Base-by-base conservation (phyloP, 257 asterid species). In the Nicotiana obtusifolia region DNA sequence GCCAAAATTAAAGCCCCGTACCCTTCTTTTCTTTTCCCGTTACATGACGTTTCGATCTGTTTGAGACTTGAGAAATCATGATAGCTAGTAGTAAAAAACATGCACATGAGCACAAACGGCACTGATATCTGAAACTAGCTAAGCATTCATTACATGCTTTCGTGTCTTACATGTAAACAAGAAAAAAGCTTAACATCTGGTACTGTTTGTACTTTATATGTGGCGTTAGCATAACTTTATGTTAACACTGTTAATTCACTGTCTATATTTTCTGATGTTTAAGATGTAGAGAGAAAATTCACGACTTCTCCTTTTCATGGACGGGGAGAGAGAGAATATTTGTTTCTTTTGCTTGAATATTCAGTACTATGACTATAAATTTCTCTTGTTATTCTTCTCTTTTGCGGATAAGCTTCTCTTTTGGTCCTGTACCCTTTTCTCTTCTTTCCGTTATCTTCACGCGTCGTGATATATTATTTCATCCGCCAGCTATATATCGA, bases 321-420 rank as follows among this genome's bases (percentile, higher is more conserved):
- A 49, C 80, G 24, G 64, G 52, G 62, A 49, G 44, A 53, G 20
- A 49, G 62, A 75, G 80, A 75, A 75, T 75, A 75, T 24, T 75
- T 44, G 60, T 47, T 47, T 44, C 78, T 71, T 71, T 71, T 44
- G 11, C 17, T 33, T 71, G 78, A 44, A 44, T 71, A 71, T 71
- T 71, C 78, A 44, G 78, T 71, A 71, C 20, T 71, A 41, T 68
- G 5, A 44, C 20, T 49, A 49, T 47, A 4, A 24, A 16, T 49
- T 75, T 26, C 44, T 49, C 35, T 49, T 75, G 17, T 49, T 26
- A 73, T 75, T 75, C 44, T 71, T 71, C 22, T 44, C 14, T 41
- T 41, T 41, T 71, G 19, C 60, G 4, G 17, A 52, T 52, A 52
- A 14, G 19, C 57, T 11, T 52, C 49, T 41, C 49, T 41, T 41